These are phyloP conservation scores for Parachaetomium inaequale DNA, from an alignment of 495 filamentous ascomycete species.

Conservation along the genomic window DNA sequence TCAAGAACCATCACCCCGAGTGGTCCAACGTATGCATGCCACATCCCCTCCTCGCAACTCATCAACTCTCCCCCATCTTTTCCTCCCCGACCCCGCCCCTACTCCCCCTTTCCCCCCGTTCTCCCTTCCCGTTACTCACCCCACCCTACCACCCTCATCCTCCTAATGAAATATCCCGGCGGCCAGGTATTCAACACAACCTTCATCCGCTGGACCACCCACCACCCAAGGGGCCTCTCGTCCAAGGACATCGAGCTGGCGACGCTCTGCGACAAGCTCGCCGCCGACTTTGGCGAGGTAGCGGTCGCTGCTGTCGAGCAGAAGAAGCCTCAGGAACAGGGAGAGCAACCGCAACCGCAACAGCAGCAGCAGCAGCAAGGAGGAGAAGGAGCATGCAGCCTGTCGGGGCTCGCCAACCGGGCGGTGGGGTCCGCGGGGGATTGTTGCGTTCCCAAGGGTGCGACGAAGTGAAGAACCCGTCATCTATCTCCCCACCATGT, in stretches of 20 bases:
- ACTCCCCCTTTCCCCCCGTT: background rate
- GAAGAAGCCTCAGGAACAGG: background rate
- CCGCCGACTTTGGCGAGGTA: conserved; percentile 49
- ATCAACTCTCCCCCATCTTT: background rate
- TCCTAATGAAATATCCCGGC: too few relatives aligned
- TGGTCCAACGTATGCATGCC: conserved; percentile 55
- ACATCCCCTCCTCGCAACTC: background rate
- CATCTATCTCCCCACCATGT: too few relatives aligned
- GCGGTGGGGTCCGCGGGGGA: conserved; percentile 33
- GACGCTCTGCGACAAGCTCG: conserved; percentile 60
- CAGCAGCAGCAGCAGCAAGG: background rate
- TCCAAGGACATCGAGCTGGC: conserved; percentile 64
- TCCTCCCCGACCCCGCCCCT: background rate
- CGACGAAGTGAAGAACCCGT: background rate
- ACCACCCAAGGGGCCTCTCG: conserved; percentile 67
- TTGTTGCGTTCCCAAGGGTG: conserved; percentile 45
- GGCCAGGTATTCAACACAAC: conserved; percentile 57
- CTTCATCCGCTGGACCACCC: conserved; percentile 70
- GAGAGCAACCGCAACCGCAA: conserved; percentile 1
- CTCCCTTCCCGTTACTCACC: background rate
- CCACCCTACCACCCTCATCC: background rate
- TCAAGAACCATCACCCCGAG: conserved; percentile 59
- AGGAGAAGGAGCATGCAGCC: background rate
- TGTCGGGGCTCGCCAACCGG: conserved; percentile 7
- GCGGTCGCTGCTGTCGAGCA: too few relatives aligned